Base-by-base conservation (phyloP, 108 stramenopile genomes). In the Licmophora abbreviata region DNA sequence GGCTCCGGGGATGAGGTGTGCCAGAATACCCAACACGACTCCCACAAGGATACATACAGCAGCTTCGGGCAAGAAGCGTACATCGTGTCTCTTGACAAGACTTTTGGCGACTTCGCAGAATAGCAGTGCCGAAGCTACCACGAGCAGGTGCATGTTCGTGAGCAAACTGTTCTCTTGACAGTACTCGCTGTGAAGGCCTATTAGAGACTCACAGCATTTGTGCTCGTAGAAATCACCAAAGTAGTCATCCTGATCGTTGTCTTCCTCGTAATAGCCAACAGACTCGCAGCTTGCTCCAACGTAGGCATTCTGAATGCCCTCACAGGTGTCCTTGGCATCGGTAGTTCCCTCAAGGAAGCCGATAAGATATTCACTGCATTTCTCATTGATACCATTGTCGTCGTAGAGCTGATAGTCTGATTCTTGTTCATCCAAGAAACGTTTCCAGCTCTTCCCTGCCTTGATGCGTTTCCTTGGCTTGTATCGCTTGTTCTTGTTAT, bases 341-440 rank as follows among this genome's bases (percentile, higher is more conserved):
- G 88, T 90, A 24, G 81, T 91, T 8, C 85, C 84, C 48, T 86
- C 75, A 27, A 91, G 61, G 50, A 91, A 91, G 5, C 75, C 66
- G 59, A 69, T 57, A 1, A 91, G 52, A 44, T 77, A 91, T 11
- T 79, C 54, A 21, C 65, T 60, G 46, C 88, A 91, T 11, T 51
- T 66, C 30, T 74, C 83, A 37, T 77, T 59, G 4, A 56, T 34
- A 3, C 59, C 48, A 8, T 58, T 42, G 28, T 73, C 78, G 44
- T 74, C 72, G 27, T 70, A 56, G 1, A 48, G 26, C 15, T 23
- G 25, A 32, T 55, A 33, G 30, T 54, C 17, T 2, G 21, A 23
- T 42, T 53, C 7, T 53, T 37, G 37, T 11, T 18, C 18, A 3
- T 3, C 40, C 37, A 41, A 11, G 38, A 23, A 38, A 21, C 37